Percentiles rank a stretch among this genome's conserved stretches.
Evolutionary conservation across 2,329 filamentous ascomycete species (phyloP).

Genomic region (Cladosporium sp.): DNA sequence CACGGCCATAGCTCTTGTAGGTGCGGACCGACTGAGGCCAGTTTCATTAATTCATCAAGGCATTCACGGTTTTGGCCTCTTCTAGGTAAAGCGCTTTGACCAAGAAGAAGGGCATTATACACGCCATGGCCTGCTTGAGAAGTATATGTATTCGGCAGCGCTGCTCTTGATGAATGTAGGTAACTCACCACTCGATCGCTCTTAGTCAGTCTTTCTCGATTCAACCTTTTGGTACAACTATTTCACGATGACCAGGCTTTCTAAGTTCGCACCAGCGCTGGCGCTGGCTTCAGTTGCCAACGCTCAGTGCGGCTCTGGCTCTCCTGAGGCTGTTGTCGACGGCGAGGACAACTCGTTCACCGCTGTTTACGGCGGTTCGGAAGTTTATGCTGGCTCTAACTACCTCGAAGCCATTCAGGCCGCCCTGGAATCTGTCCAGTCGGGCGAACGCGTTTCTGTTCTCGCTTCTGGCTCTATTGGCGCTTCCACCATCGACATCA

Average conservation of each 20-base stretch:
- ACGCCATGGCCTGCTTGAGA: background rate
- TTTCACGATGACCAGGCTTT: slow-evolving; percentile 34
- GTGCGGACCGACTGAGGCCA: background rate
- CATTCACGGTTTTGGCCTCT: background rate
- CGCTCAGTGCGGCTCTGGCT: slow-evolving; percentile 46
- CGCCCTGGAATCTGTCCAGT: slow-evolving; percentile 49
- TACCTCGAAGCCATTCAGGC: slow-evolving; percentile 54
- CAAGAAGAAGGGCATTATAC: background rate
- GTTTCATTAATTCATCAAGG: slow-evolving; percentile 4
- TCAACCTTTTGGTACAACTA: background rate
- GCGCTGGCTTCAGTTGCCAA: slow-evolving; percentile 39
- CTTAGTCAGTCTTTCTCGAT: too few relatives aligned
- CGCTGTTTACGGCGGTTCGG: slow-evolving; percentile 41
- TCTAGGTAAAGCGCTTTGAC: background rate
- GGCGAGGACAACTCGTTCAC: slow-evolving; percentile 45
- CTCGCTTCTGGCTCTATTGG: slow-evolving; percentile 55
- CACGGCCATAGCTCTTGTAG: background rate
- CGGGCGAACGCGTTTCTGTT: slow-evolving; percentile 52
- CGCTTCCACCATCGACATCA: slow-evolving; percentile 48
- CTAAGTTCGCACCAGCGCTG: slow-evolving; percentile 38
- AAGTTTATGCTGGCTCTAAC: slow-evolving; percentile 51
- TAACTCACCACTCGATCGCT: background rate
- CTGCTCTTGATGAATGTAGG: background rate
- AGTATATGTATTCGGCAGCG: background rate
- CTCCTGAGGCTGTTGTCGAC: slow-evolving; percentile 45